Conservation (phyloP, 495 filamentous ascomycete genomes). For the Chaetomium fimeti region DNA sequence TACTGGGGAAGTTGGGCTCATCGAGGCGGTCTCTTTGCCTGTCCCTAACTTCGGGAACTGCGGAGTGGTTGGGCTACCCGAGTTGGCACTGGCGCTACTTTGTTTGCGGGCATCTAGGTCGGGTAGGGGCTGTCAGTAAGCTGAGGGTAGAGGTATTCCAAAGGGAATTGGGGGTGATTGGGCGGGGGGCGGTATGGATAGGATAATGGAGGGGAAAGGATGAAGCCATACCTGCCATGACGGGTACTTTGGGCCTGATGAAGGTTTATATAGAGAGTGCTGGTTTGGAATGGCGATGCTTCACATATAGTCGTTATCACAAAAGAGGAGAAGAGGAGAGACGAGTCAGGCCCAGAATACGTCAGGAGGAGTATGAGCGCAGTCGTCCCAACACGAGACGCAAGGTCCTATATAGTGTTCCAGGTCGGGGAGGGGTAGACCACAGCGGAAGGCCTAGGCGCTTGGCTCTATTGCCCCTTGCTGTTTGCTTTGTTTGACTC, state of each 20-base stretch:
- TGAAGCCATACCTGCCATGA: slow-evolving; percentile 6
- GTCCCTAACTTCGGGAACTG: not conserved
- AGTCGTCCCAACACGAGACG: not conserved
- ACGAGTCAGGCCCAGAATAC: not conserved
- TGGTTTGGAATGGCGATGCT: not conserved
- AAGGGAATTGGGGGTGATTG: too few species aligned
- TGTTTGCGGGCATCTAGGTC: slow-evolving; percentile 15
- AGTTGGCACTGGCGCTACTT: slow-evolving; percentile 9
- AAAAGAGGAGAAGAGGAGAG: not conserved
- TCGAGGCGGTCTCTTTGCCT: not conserved
- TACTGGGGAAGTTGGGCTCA: not conserved
- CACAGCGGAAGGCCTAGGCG: not conserved
- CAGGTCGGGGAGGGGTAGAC: not conserved
- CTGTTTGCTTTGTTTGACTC: not conserved
- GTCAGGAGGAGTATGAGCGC: slow-evolving; percentile 12
- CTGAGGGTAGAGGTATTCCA: not conserved
- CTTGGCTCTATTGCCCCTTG: not conserved
- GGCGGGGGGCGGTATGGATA: not conserved
- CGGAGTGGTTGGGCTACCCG: slow-evolving; percentile 12
- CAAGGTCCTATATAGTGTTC: not conserved
- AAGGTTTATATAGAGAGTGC: not conserved
- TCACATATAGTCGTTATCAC: not conserved
- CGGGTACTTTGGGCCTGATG: not conserved
- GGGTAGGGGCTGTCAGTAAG: not conserved
- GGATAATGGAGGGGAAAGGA: not conserved